Base-by-base conservation (phyloP, 2,329 filamentous ascomycete species). In the Blastomyces gilchristii region DNA sequence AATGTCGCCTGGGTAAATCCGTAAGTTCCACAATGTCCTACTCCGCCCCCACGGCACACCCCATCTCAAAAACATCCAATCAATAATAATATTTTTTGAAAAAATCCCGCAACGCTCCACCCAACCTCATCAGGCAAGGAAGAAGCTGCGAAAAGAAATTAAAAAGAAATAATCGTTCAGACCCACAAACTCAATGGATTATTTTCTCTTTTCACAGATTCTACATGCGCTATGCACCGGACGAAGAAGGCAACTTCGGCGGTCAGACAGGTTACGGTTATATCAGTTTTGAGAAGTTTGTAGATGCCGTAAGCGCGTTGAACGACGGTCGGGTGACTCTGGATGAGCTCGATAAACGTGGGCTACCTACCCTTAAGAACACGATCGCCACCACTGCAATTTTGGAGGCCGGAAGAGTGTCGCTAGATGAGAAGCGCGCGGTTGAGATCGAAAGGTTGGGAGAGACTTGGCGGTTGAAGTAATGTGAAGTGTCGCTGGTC, bases 241-340 rank as follows among this genome's bases (percentile, higher is more conserved):
- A 96, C 71, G 92, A 96, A 79, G 90, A 96, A 75, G 93, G 92
- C 62, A 95, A 97, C 78, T 97, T 97, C 75, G 87, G 85, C 62
- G 92, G 92, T 45, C 92, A 96, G 79, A 88, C 86, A 7, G 92
- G 92, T 31, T 97, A 97, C 74, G 92, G 92, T 43, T 97, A 97
- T 77, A 85, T 96, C 64, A 94, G 89, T 25, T 92, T 97, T 71
- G 92, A 97, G 79, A 97, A 97, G 78, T 97, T 97, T 76, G 87
- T 97, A 59, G 91, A 97, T 74, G 91, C 88, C 14, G 91, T 91
- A 72, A 85, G 85, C 54, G 84, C 85, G 6, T 80, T 97, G 61
- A 95, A 94, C 71, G 85, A 88, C 39, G 88, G 89, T 28, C 81
- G 82, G 53, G 80, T 87, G 58, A 90, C 84, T 60, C 81, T 93